Evolutionary conservation across 352 stramenopile genomes (phyloP), one percentile per base, ranked within the genome.

Genomic region (Phytopythium cucurbitacearum): DNA sequence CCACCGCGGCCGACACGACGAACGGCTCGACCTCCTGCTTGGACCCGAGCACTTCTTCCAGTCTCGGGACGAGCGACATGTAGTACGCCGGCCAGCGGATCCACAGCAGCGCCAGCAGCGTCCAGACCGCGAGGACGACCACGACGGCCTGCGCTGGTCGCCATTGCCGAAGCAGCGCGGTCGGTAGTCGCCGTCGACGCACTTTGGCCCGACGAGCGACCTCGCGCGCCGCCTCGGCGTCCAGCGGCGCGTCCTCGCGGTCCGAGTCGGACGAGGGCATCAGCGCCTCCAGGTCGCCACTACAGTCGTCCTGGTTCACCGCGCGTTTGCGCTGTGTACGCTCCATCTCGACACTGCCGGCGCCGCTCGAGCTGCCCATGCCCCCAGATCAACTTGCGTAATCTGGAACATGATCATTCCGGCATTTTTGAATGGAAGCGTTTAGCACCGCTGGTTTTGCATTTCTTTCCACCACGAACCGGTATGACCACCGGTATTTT

Each of bases 11-110:
- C 2, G 62, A 53, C 11, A 86, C 75, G 12, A 73, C 64, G 4
- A 60, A 45, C 43, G 72, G 75, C 63, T 86, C 75, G 28, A 82
- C 67, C 10, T 81, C 69, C 21, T 72, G 40, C 39, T 73, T 79
- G 48, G 73, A 53, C 7, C 62, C 62, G 10, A 35, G 6, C 16
- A 83, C 49, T 32, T 48, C 59, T 53, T 68, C 52, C 13, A 83
- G 40, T 12, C 41, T 42, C 32, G 72, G 46, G 32, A 64, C 45
- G 38, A 85, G 36, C 43, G 55, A 16, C 15, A 62, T 56, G 10
- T 75, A 57, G 45, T 75, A 80, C 41, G 83, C 52, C 4, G 71
- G 74, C 72, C 71, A 83, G 36, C 71, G 69, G 35, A 85, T 60
- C 71, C 69, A 85, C 9, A 76, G 50, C 7, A 83, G 57, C n/a